A percentile compares a stretch with the other conserved stretches of the same genome.
phyloP scores from a whole-genome alignment of 176 grass and related monocot genomes.

The Luzula sylvatica region DNA sequence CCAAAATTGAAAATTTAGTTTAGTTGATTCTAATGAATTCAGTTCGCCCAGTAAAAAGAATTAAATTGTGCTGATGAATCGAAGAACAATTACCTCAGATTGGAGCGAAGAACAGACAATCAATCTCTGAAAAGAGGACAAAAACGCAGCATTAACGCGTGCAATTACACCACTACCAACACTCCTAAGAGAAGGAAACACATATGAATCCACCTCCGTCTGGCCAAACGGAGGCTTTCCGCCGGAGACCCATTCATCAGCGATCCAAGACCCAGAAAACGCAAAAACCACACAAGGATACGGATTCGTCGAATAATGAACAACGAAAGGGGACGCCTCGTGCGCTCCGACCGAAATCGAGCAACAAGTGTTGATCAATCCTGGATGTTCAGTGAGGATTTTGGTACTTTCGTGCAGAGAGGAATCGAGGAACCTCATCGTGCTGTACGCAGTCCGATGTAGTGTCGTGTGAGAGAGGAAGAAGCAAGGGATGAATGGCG shows the following conservation, averaged over 20 bases:
- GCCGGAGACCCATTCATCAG: conserved; percentile 40
- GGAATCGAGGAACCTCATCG: background rate
- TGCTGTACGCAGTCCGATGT: too few species aligned
- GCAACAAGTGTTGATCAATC: conserved; percentile 2
- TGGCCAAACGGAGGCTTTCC: conserved; percentile 49
- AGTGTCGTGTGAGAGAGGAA: too few species aligned
- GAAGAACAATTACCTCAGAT: conserved; percentile 6
- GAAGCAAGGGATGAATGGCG: too few species aligned
- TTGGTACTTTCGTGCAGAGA: conserved; percentile 5
- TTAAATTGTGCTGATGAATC: too few species aligned
- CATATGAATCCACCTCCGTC: conserved; percentile 42
- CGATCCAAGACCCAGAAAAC: conserved; percentile 63
- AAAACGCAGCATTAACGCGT: conserved; percentile 53
- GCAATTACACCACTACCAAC: conserved; percentile 54
- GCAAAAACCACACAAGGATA: conserved; percentile 54
- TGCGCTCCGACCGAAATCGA: conserved; percentile 5
- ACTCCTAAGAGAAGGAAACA: conserved; percentile 70
- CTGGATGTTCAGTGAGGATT: conserved; percentile 5
- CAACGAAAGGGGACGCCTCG: conserved; percentile 30
- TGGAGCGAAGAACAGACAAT: conserved; percentile 16
- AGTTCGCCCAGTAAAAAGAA: too few species aligned
- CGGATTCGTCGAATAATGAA: conserved; percentile 37
- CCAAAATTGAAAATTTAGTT: too few species aligned
- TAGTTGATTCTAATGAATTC: too few species aligned
- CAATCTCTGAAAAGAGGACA: conserved; percentile 43